Base-by-base conservation (phyloP, 768 basidiomycete genomes). In the Heimioporus sp. region DNA sequence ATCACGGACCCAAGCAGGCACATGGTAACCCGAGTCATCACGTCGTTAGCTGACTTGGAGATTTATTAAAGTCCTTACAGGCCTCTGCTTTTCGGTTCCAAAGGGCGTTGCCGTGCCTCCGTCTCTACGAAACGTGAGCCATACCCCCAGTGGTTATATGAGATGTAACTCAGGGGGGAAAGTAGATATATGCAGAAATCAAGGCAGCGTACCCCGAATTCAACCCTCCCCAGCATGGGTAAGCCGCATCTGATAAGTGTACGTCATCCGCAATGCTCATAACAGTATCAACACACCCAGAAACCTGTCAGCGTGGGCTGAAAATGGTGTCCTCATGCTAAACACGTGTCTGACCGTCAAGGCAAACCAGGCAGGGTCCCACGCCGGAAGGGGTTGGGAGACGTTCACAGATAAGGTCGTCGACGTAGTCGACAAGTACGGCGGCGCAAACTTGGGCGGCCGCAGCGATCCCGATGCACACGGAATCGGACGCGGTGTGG, bases 311-410 rank as follows among this genome's bases (percentile, higher is more conserved):
- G 68, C 76, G 17, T 93, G 92, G 87, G 91, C 93, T 2, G 74
- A 82, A 53, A 85, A 86, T 51, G 95, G 95, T 46, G 94, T 98
- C 37, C 76, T 97, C 53, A 80, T 96, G 68, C 80, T 97, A 43
- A 98, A 97, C 73, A 90, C 92, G n/a, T 88, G 86, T 53, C 77
- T 98, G 44, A 96, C 95, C 2, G 95, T 97, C 36, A 80, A 82
- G 48, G 87, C 88, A 0, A 78, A 79, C 51, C 60, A 79, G 49
- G 82, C 95, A 16, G 89, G 81, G 35, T 93, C 92, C 46, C 95
- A 97, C 69, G 80, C 85, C 37, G 81, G 82, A 60, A 85, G 78
- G 68, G 95, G 95, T 50, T 97, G 95, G 95, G 92, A 97, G 67
- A 70, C 78, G 46, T 97, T 96, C 66, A 97, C 94, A 5, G 90